Base-by-base conservation (phyloP, 1,284 basidiomycete species). In the Vanrija pseudolonga region DNA sequence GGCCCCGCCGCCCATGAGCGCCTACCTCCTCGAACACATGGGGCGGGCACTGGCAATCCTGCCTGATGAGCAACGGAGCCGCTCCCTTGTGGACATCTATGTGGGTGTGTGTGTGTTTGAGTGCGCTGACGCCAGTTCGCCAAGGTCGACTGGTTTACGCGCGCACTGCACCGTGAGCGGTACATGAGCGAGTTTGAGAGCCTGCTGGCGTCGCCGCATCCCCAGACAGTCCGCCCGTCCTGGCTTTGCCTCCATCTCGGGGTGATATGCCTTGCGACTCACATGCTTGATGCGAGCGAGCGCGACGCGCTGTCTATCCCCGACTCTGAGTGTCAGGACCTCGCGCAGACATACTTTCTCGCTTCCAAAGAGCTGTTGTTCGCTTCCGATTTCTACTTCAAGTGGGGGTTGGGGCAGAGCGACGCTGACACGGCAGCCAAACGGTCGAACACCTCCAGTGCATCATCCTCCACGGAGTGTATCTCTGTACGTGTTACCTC, bases 361-460 rank as follows among this genome's bases (percentile, higher is more conserved):
- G 50, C 55, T 5, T 47, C 50, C 0, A 45, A 56, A 45, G 55
- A 56, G 36, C 24, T 56, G n/a, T 37, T 56, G 4, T 52, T 56
- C 36, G 50, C 50, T 1, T 56, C 55, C 17, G 55, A 56, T 36
- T 56, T 56, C 22, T 38, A 51, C 11, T 41, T 28, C 23, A 41
- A 46, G 32, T 32, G 32, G 14, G 32, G 14, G 32, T 32, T 9
- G 32, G 32, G 11, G 32, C 26, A 32, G 6, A 32, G 26, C 26
- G 24, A 2, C 32, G 32, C 32, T 32, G 12, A 32, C 32, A 12
- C 32, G 12, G 5, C 4, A 32, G 32, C 18, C 55, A 56, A 37
- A 52, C 39, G n/a, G 12, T 56, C 15, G 55, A 56, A 40, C 50
- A 52, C n/a, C 28, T 56, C 15, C 55, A 56, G 26, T 51, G 55